Conservation (phyloP, 176 grass and related monocot species). For the Hordeum vulgare region DNA sequence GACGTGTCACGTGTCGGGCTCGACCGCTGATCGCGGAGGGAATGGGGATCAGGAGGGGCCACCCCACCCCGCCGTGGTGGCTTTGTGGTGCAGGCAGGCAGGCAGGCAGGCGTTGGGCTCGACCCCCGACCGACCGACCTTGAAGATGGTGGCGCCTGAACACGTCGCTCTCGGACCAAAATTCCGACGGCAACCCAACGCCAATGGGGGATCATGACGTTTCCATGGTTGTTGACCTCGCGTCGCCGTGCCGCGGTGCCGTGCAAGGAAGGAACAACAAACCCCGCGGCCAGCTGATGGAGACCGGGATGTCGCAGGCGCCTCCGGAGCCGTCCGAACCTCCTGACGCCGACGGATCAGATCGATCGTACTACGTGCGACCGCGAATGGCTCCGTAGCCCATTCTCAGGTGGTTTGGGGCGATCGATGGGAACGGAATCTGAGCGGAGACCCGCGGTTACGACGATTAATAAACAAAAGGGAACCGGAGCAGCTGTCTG, state of each 20-base stretch:
- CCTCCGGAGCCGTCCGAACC: not conserved
- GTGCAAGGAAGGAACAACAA: not conserved
- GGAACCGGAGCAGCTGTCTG: not conserved
- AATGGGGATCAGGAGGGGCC: not conserved
- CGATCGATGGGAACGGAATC: not conserved
- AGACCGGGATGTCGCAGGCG: not conserved
- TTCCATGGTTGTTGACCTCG: not conserved
- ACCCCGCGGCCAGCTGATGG: not conserved
- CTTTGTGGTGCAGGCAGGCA: not conserved
- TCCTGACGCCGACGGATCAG: not conserved
- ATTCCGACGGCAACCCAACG: not conserved
- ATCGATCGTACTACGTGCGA: not conserved
- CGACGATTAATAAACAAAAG: not conserved
- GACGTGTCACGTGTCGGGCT: constrained; percentile 37
- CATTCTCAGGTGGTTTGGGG: not conserved
- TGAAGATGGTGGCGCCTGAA: not conserved
- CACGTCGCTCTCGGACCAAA: not conserved
- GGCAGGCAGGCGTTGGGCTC: not conserved
- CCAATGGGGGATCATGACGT: not conserved
- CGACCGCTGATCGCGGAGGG: not conserved
- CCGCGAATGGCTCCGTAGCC: too few species aligned
- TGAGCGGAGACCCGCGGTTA: not conserved
- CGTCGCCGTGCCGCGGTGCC: not conserved
- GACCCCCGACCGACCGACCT: not conserved
- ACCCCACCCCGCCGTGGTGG: not conserved